Percentiles rank a stretch among this genome's conserved stretches.
phyloP scores from a whole-genome alignment of 495 filamentous ascomycete genomes.

The Evernia prunastri region DNA sequence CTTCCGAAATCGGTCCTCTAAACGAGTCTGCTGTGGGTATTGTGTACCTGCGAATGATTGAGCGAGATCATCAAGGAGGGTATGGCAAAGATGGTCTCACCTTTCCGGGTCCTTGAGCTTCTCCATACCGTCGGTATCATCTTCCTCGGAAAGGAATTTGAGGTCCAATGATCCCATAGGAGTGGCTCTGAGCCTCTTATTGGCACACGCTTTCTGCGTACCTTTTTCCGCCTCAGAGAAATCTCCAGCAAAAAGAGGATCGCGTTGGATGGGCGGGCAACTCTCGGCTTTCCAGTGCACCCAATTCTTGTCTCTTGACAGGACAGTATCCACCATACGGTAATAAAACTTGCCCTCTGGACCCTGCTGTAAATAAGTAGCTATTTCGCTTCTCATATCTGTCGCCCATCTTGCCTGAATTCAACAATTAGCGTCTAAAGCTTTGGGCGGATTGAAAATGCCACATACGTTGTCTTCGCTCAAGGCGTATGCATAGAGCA shows the following conservation, averaged over 20 bases:
- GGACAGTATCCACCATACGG: slow-evolving; percentile 90
- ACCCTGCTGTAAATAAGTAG: slow-evolving; percentile 69
- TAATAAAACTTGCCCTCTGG: slow-evolving; percentile 86
- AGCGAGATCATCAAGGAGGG: slow-evolving; percentile 4
- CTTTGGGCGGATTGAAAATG: not conserved
- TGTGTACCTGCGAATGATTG: slow-evolving; percentile 32
- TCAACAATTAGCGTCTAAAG: not conserved
- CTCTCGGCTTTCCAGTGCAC: slow-evolving; percentile 94
- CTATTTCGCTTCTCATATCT: slow-evolving; percentile 65
- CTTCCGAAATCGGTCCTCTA: slow-evolving; percentile 55
- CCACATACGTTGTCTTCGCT: slow-evolving; percentile 70
- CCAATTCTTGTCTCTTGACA: slow-evolving; percentile 96
- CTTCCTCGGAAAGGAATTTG: slow-evolving; percentile 65
- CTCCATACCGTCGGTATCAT: slow-evolving; percentile 47
- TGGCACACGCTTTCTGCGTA: slow-evolving; percentile 57
- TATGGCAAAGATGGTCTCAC: slow-evolving; percentile 30
- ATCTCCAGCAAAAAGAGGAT: slow-evolving; percentile 57
- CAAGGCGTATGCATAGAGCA: slow-evolving; percentile 71
- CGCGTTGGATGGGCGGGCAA: slow-evolving; percentile 76
- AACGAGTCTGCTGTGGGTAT: slow-evolving; percentile 52
- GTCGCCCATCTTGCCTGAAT: slow-evolving; percentile 65
- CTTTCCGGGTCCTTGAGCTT: slow-evolving; percentile 52
- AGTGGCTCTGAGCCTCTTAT: slow-evolving; percentile 57
- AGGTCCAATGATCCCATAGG: slow-evolving; percentile 68
- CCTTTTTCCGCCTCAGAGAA: slow-evolving; percentile 59